Percentiles rank a stretch among this genome's conserved stretches.
Evolutionary conservation across 768 basidiomycete genomes (phyloP).

Genomic region (Gloeophyllum trabeum): DNA sequence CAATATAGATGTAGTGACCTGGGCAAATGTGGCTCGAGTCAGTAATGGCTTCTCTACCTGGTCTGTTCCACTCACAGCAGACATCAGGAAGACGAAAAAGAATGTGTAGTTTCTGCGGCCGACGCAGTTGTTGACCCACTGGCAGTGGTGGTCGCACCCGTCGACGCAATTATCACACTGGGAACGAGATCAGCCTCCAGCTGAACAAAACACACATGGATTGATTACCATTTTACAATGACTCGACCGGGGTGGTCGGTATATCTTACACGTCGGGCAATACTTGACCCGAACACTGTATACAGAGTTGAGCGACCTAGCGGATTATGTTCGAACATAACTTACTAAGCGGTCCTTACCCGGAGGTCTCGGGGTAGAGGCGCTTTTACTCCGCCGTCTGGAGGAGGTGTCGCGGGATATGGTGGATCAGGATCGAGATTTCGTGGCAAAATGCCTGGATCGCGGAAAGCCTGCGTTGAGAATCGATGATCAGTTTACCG

Average conservation of each 20-base stretch:
- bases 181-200: not conserved
- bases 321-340: conserved; percentile 7
- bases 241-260: conserved; percentile 87
- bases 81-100: conserved; percentile 81
- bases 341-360: conserved; percentile 69
- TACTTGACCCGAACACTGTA: conserved; percentile 84
- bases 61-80: conserved; percentile 41
- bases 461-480: conserved; percentile 49
- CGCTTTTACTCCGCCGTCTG: conserved; percentile 46
- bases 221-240: conserved; percentile 84
- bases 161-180: conserved; percentile 98
- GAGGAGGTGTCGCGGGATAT: conserved; percentile 47
- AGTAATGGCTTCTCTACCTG: not conserved
- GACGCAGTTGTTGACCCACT: conserved; percentile 92
- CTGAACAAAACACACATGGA: not conserved
- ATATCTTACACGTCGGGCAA: conserved; percentile 86
- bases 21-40: conserved; percentile 1
- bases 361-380: conserved; percentile 78
- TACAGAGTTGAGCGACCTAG: conserved; percentile 1
- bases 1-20: conserved; percentile 68
- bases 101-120: conserved; percentile 90
- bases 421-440: conserved; percentile 82
- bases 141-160: conserved; percentile 86
- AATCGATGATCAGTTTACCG: not conserved
- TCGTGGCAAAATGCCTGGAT: conserved; percentile 86